A percentile compares a stretch with the other conserved stretches of the same genome.
Evolutionary conservation across 345 rosid genomes (phyloP).

Genomic region (sweet orange (Citrus sinensis)): DVS_A1.0 CM039166.1:24425501-24426000

Average conservation of each 20-base stretch:
- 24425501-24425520: slow-evolving; percentile 38
- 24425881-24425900: neutral
- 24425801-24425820: neutral
- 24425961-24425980: neutral
- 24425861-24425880: neutral
- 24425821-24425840: neutral
- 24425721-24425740: neutral
- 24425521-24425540: slow-evolving; percentile 40
- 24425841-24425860: neutral
- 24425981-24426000: neutral
- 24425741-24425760: neutral
- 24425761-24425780: neutral
- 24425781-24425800: neutral
- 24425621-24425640: slow-evolving; percentile 45
- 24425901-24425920: neutral
- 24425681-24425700: neutral
- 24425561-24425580: slow-evolving; percentile 67
- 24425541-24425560: slow-evolving; percentile 54
- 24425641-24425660: neutral
- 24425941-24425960: neutral
- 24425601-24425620: slow-evolving; percentile 85
- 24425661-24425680: neutral
- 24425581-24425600: slow-evolving; percentile 84
- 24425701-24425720: neutral
- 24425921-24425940: neutral